A percentile compares a stretch with the other conserved stretches of the same genome.
These are phyloP conservation scores for Paulownia fortunei DNA, from an alignment of 257 asterid species.

Conservation along the genomic window DNA sequence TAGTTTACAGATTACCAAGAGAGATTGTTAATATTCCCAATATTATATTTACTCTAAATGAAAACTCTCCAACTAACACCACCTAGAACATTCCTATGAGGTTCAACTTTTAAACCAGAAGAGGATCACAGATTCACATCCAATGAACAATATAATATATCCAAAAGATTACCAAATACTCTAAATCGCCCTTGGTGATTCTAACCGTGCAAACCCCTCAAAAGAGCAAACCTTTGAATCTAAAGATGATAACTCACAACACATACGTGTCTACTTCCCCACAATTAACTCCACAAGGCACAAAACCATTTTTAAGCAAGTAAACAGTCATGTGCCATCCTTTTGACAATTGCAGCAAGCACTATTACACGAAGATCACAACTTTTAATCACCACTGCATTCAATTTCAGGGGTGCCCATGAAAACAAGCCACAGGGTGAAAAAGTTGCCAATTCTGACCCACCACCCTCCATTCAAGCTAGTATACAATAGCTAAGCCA, in stretches of 20 bases:
- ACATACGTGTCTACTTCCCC: slow-evolving; percentile 2
- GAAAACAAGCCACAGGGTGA: slow-evolving; percentile 11
- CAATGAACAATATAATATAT: not conserved
- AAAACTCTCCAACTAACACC: not conserved
- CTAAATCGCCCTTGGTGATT: not conserved
- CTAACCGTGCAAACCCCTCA: not conserved
- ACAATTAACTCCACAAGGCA: slow-evolving; percentile 14
- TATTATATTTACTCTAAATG: not conserved
- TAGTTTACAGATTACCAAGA: not conserved
- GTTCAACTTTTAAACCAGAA: slow-evolving; percentile 8
- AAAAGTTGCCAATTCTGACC: slow-evolving; percentile 22
- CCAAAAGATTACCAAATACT: slow-evolving; percentile 9
- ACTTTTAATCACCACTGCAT: slow-evolving; percentile 7
- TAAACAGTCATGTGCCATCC: slow-evolving; percentile 34
- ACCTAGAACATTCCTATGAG: not conserved
- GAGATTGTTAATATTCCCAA: not conserved
- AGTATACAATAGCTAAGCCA: not conserved
- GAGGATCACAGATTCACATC: slow-evolving; percentile 17
- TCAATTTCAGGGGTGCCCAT: slow-evolving; percentile 11
- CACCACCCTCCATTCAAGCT: not conserved
- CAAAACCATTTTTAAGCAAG: slow-evolving; percentile 17
- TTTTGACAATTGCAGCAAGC: slow-evolving; percentile 30
- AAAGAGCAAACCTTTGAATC: not conserved
- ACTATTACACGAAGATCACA: slow-evolving; percentile 18
- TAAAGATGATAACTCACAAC: not conserved